These are phyloP conservation scores for Gymnopus androsaceus DNA, from an alignment of 1,284 basidiomycete genomes.

Conservation along the genomic window DNA sequence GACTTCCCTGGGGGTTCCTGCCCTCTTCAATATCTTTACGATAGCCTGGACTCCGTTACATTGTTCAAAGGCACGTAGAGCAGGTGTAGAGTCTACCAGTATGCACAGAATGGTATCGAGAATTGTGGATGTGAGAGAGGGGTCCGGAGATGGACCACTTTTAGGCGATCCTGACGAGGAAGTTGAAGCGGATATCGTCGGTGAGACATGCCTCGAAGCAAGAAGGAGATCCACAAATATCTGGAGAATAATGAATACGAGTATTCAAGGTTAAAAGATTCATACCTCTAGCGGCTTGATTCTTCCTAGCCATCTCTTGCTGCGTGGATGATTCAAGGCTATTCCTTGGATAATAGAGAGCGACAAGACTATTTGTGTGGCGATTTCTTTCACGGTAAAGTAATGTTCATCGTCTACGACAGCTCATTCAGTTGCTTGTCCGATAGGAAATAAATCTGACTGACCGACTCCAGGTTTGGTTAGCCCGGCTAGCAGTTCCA, in stretches of 20 bases:
- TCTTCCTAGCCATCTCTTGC: conserved; percentile 72
- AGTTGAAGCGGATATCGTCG: conserved; percentile 23
- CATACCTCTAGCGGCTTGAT: conserved; percentile 70
- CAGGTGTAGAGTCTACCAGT: conserved; percentile 76
- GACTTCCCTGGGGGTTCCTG: conserved; percentile 79
- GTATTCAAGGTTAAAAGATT: conserved; percentile 22
- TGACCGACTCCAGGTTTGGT: conserved; percentile 40
- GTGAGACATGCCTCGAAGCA: conserved; percentile 62
- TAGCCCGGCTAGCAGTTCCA: conserved; percentile 39
- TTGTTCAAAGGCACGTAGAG: conserved; percentile 77
- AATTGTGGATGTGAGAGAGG: conserved; percentile 59
- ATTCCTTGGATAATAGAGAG: conserved; percentile 80
- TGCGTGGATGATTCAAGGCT: conserved; percentile 66
- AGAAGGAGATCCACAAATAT: conserved; percentile 68
- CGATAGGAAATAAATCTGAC: neutral
- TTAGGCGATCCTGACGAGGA: conserved; percentile 17
- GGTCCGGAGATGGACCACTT: conserved; percentile 14
- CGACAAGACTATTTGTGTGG: conserved; percentile 43
- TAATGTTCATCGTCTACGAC: conserved; percentile 3
- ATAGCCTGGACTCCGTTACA: conserved; percentile 75
- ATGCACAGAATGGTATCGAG: conserved; percentile 84
- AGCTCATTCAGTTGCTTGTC: neutral
- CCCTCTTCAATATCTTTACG: conserved; percentile 81
- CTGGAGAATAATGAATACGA: conserved; percentile 32
- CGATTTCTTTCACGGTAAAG: neutral